Conservation (phyloP, 495 filamentous ascomycete species). For the Echria macrotheca region DNA sequence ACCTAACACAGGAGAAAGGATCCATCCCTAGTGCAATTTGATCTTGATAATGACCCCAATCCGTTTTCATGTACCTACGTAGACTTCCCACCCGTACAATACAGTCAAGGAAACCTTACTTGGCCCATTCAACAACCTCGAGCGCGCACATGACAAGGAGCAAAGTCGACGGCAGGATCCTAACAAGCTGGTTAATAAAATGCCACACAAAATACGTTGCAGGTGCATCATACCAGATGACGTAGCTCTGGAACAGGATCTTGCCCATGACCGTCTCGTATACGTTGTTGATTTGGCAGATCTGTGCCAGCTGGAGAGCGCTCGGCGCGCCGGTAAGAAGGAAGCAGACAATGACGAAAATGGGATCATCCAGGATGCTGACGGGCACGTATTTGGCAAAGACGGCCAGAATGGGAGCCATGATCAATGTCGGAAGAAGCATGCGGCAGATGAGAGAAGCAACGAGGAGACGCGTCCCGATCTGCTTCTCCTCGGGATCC, state of each 20-base stretch:
- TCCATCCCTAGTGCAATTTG: too few relatives aligned
- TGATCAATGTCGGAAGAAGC: slow-evolving; percentile 85
- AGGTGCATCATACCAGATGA: slow-evolving; percentile 67
- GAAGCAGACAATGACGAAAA: slow-evolving; percentile 97
- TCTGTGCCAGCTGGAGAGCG: slow-evolving; percentile 91
- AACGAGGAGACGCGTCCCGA: slow-evolving; percentile 71
- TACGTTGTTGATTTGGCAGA: slow-evolving; percentile 96
- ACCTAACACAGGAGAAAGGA: too few relatives aligned
- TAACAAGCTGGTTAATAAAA: slow-evolving; percentile 30
- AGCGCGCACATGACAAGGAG: slow-evolving; percentile 40
- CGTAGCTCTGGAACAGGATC: slow-evolving; percentile 94
- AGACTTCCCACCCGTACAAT: too few relatives aligned
- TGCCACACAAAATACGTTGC: slow-evolving; percentile 11
- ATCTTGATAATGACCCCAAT: too few relatives aligned
- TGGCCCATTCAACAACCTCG: background rate
- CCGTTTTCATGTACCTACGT: too few relatives aligned
- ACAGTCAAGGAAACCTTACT: too few relatives aligned
- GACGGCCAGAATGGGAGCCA: slow-evolving; percentile 89
- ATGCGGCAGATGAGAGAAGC: slow-evolving; percentile 84
- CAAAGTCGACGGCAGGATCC: slow-evolving; percentile 92
- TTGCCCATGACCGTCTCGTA: slow-evolving; percentile 91
- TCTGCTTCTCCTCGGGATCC: slow-evolving; percentile 59
- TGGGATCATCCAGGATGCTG: slow-evolving; percentile 94
- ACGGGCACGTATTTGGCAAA: slow-evolving; percentile 86
- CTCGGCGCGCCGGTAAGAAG: slow-evolving; percentile 90